phyloP scores from a whole-genome alignment of 768 basidiomycete species.

The Basidioascus undulatus region DNA sequence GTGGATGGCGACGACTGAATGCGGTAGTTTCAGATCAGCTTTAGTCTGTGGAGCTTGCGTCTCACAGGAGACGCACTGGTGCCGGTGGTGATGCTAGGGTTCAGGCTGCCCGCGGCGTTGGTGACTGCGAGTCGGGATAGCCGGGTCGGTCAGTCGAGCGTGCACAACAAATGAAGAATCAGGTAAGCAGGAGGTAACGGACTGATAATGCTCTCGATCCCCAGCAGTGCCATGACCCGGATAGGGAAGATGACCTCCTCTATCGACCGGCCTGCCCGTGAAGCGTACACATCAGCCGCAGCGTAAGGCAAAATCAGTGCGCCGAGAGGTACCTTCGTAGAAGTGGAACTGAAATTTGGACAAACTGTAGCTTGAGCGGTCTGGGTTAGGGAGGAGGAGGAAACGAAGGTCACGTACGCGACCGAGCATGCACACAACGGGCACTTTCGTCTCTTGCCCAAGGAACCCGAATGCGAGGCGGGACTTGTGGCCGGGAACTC shows the following conservation, averaged over 20 bases:
- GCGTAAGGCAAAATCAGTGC: too few relatives aligned
- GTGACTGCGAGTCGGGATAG: conserved; percentile 30
- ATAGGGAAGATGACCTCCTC: conserved; percentile 52
- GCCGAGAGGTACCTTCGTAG: too few relatives aligned
- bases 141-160: neutral
- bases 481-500: conserved; percentile 67
- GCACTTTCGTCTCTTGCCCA: conserved; percentile 35
- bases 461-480: conserved; percentile 56
- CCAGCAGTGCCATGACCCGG: conserved; percentile 50
- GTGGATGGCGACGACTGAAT: conserved; percentile 49
- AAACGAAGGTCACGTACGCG: conserved; percentile 24
- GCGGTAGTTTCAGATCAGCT: neutral
- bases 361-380: too few relatives aligned
- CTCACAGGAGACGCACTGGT: conserved; percentile 32
- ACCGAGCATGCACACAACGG: conserved; percentile 76
- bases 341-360: too few relatives aligned
- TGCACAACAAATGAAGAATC: neutral
- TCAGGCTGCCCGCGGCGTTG: conserved; percentile 66
- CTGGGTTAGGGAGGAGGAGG: neutral
- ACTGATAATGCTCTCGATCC: conserved; percentile 54
- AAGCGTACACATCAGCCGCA: too few relatives aligned
- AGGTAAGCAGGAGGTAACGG: conserved; percentile 14
- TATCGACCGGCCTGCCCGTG: too few relatives aligned
- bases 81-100: conserved; percentile 45
- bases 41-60: neutral